phyloP scores from a whole-genome alignment of 225 moss, liverwort and hornwort genomes.

The Sphagnum tenellum region DNA sequence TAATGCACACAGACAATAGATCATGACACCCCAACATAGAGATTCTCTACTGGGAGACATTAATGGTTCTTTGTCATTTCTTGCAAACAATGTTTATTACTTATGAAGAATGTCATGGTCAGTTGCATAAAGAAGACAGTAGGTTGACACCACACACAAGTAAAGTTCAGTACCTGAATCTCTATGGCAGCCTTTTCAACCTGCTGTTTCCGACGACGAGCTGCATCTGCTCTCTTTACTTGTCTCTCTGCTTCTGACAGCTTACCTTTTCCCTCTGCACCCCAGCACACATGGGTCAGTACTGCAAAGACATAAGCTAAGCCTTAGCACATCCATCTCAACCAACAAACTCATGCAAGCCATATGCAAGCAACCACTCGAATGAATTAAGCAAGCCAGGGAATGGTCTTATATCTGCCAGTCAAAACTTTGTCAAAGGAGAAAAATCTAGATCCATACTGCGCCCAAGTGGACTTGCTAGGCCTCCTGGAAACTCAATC shows the following conservation, averaged over 20 bases:
- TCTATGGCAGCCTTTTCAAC: constrained; percentile 90
- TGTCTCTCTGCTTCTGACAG: constrained; percentile 82
- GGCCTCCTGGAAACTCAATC: constrained; percentile 86
- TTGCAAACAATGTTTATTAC: no score
- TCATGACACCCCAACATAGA: no score
- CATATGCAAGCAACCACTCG: neutral
- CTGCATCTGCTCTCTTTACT: constrained; percentile 89
- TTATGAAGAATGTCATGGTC: no score
- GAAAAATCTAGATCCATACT: constrained; percentile 15
- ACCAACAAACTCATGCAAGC: neutral
- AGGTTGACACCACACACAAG: no score
- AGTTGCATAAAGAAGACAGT: no score
- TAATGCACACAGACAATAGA: constrained; percentile 8
- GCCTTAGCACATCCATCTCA: neutral
- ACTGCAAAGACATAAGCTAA: neutral
- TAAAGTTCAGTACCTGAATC: constrained; percentile 40
- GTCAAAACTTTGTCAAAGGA: no score
- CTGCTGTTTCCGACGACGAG: constrained; percentile 83
- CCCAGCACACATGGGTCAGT: neutral
- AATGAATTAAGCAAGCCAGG: neutral
- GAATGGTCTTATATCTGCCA: neutral
- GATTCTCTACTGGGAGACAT: no score
- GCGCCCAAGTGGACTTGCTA: constrained; percentile 42
- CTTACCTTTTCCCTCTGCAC: constrained; percentile 56
- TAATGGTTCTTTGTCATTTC: no score